Conservation (phyloP, 768 basidiomycete genomes). For the Epithele typhae region DNA sequence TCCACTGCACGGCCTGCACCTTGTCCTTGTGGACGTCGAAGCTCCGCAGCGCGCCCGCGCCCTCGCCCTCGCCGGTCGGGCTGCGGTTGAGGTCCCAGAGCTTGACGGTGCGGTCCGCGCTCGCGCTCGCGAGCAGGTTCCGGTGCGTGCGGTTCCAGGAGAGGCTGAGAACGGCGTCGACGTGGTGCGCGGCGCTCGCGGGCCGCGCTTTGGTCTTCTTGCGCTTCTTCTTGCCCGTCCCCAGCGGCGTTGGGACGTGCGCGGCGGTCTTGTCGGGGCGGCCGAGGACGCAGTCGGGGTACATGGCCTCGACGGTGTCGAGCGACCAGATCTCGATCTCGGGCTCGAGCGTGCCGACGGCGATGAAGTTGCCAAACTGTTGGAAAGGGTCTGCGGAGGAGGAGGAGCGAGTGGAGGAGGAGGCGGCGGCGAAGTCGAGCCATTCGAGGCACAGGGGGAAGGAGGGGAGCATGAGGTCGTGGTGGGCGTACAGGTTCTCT, state of each 20-base stretch:
- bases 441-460: conserved; percentile 99
- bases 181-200: conserved; percentile 67
- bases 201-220: conserved; percentile 75
- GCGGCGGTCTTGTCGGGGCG: conserved; percentile 80
- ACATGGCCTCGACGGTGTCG: conserved; percentile 90
- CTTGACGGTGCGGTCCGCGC: conserved; percentile 94
- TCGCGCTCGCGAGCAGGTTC: conserved; percentile 88
- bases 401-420: conserved; percentile 37
- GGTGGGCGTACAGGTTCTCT: conserved; percentile 93
- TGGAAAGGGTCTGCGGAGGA: conserved; percentile 23
- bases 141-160: conserved; percentile 90
- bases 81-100: conserved; percentile 90
- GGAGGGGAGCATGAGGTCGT: conserved; percentile 96
- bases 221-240: conserved; percentile 96
- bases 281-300: conserved; percentile 88
- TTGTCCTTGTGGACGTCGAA: conserved; percentile 89
- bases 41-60: conserved; percentile 69
- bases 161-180: conserved; percentile 89
- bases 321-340: conserved; percentile 99
- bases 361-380: conserved; percentile 81
- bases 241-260: conserved; percentile 71
- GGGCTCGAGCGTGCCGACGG: conserved; percentile 95
- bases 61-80: conserved; percentile 47
- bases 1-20: conserved; percentile 97
- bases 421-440: conserved; percentile 86